Evolutionary conservation across 2,329 filamentous ascomycete species (phyloP).

Genomic region (Ascochyta clinopodiicola): DNA sequence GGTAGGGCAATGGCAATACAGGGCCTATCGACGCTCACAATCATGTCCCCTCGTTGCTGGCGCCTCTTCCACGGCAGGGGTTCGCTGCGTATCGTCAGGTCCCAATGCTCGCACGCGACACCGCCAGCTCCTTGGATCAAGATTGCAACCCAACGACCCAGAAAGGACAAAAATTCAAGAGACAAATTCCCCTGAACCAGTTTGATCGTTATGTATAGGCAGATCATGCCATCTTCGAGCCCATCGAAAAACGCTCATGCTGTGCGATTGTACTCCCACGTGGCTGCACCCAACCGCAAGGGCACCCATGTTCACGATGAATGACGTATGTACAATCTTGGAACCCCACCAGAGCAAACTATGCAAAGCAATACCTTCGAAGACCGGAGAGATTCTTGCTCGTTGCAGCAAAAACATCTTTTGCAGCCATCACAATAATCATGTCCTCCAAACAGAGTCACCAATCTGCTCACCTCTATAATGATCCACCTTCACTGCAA

Average conservation of each 20-base stretch:
- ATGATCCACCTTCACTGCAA: no score
- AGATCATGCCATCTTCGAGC: background rate
- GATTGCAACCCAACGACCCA: slow-evolving; percentile 7
- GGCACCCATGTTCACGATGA: slow-evolving; percentile 6
- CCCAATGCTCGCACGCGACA: slow-evolving; percentile 20
- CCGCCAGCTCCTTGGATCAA: background rate
- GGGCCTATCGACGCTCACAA: background rate
- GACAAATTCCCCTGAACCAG: background rate
- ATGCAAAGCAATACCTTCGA: no score
- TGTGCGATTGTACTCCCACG: background rate
- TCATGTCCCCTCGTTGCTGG: background rate
- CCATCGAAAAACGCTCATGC: background rate
- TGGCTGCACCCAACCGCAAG: background rate
- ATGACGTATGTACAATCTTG: background rate
- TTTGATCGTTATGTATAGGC: background rate
- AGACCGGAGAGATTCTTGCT: no score
- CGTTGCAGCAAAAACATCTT: no score
- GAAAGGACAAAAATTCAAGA: background rate
- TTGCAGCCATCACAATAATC: no score
- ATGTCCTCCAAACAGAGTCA: no score
- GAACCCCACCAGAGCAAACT: background rate
- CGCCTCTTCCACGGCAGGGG: background rate
- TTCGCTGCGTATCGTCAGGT: background rate
- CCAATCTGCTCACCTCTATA: no score
- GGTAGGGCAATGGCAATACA: background rate